Evolutionary conservation across 2,329 filamentous ascomycete genomes (phyloP).

Genomic region (Xylariaceae sp.): DNA sequence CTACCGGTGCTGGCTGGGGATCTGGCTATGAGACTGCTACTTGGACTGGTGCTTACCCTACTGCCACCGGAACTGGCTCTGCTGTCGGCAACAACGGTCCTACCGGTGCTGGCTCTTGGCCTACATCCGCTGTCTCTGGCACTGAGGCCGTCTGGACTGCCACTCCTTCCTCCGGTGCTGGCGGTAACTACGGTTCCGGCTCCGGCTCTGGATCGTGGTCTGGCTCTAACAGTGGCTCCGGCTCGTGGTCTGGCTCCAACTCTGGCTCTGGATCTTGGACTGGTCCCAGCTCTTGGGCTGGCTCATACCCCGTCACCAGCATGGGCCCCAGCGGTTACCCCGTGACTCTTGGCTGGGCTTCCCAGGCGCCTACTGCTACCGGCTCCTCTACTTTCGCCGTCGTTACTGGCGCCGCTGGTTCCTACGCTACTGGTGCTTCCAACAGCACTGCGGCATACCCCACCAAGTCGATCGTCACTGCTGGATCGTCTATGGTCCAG

Average conservation of each 20-base stretch:
- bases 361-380: too few species aligned
- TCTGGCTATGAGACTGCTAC: too few species aligned
- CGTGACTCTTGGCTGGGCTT: too few species aligned
- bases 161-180: neutral
- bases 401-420: neutral
- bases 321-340: neutral
- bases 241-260: slow-evolving; percentile 1
- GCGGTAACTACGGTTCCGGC: neutral
- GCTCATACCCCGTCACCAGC: neutral
- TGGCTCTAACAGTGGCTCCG: neutral
- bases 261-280: neutral
- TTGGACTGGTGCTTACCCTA: too few species aligned
- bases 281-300: neutral
- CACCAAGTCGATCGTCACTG: neutral
- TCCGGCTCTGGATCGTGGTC: neutral
- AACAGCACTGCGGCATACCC: neutral
- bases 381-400: neutral
- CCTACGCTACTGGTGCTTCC: too few species aligned
- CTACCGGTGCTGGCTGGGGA: too few species aligned
- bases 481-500: too few species aligned
- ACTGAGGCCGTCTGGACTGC: neutral
- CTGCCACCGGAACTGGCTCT: too few species aligned
- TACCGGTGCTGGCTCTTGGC: neutral
- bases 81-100: too few species aligned
- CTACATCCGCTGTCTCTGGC: neutral